phyloP scores from a whole-genome alignment of 139 green algal species.

The Gonium pectorale region DNA sequence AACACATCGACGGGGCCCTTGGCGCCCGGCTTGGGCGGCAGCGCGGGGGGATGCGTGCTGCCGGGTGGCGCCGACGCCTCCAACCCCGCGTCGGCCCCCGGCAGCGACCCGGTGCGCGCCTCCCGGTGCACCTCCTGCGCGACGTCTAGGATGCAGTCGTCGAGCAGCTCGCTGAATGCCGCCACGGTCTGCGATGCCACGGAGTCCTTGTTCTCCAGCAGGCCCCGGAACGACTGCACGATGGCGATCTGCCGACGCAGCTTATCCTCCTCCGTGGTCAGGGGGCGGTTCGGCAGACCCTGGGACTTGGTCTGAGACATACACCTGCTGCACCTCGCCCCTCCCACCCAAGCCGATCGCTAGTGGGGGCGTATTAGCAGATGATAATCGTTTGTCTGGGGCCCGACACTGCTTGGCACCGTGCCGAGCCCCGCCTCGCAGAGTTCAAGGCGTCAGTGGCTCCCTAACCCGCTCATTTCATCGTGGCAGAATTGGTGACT shows the following conservation, averaged over 20 bases:
- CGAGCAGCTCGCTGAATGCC: slow-evolving; percentile 61
- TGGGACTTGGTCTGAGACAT: slow-evolving; percentile 16
- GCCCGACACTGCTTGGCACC: no score
- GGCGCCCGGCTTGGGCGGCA: slow-evolving; percentile 42
- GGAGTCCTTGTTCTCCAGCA: slow-evolving; percentile 47
- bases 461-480: no score
- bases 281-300: slow-evolving; percentile 3
- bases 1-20: slow-evolving; percentile 77
- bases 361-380: no score
- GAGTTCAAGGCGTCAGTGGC: no score
- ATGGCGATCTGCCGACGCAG: slow-evolving; percentile 33
- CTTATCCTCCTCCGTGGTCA: slow-evolving; percentile 48
- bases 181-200: slow-evolving; percentile 53
- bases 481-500: no score
- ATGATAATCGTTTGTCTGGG: no score
- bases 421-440: no score
- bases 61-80: not conserved
- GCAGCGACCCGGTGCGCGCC: slow-evolving; percentile 39
- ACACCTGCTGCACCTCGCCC: not conserved
- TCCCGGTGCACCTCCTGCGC: slow-evolving; percentile 74
- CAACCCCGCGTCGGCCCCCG: not conserved
- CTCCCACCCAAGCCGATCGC: no score
- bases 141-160: slow-evolving; percentile 71
- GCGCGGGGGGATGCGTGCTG: not conserved
- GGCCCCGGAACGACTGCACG: slow-evolving; percentile 20